Conservation (phyloP, 139 green algal species). For the Chlorella sp. region DNA sequence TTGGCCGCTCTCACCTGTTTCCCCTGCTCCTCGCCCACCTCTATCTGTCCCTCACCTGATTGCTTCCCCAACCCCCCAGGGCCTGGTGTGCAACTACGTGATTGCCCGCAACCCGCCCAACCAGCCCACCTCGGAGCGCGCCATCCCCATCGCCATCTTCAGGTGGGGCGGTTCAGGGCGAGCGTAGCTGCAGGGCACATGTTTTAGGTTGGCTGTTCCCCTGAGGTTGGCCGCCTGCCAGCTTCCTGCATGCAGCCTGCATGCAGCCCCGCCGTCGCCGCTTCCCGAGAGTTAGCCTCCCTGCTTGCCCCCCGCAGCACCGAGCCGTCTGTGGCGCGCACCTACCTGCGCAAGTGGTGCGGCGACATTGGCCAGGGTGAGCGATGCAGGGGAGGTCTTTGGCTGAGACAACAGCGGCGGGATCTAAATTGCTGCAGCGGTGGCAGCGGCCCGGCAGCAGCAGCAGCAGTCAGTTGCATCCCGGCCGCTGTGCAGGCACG, state of each 20-base stretch:
- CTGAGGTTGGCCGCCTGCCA: background rate
- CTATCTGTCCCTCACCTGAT: too few species aligned
- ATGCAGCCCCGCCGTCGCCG: too few species aligned
- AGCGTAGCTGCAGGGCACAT: too few species aligned
- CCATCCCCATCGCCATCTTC: conserved; percentile 96
- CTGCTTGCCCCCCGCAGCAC: background rate
- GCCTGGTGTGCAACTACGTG: conserved; percentile 73
- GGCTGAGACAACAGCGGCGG: background rate
- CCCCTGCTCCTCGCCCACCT: background rate
- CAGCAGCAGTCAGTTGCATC: background rate
- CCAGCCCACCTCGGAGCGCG: conserved; percentile 84
- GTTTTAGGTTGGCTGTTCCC: background rate
- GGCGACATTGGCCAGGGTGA: conserved; percentile 52
- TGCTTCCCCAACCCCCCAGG: too few species aligned
- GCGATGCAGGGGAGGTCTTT: background rate
- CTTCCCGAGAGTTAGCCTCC: too few species aligned
- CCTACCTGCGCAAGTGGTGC: conserved; percentile 91
- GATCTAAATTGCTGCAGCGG: background rate
- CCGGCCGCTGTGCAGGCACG: background rate
- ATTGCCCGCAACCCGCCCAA: conserved; percentile 50
- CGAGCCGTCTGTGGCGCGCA: conserved; percentile 74
- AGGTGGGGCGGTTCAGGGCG: background rate
- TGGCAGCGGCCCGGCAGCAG: background rate
- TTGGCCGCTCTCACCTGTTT: background rate
- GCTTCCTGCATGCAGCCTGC: background rate